phyloP scores from a whole-genome alignment of 352 stramenopile genomes.

The Phytopythium montanum region DNA sequence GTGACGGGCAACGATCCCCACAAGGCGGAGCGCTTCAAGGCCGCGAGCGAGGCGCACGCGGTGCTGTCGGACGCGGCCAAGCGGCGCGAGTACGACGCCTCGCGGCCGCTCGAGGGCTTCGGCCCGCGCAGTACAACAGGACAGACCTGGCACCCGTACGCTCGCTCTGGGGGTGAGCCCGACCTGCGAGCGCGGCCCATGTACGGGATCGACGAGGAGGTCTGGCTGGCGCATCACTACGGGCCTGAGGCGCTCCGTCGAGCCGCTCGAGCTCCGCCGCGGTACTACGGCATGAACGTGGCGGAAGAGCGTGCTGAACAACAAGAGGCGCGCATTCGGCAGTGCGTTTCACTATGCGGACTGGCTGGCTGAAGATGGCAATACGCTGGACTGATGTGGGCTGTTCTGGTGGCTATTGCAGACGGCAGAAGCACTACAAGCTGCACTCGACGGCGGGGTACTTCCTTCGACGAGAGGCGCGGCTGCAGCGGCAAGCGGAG shows the following conservation, averaged over 20 bases:
- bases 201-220: constrained; percentile 80
- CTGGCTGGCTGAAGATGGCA: too few species aligned
- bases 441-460: constrained; percentile 58
- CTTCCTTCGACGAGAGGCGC: constrained; percentile 66
- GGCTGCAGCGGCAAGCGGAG: constrained; percentile 45
- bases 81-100: constrained; percentile 65
- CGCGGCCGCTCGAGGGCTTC: constrained; percentile 38
- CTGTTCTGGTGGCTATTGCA: constrained; percentile 5
- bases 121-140: constrained; percentile 35
- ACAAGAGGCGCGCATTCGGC: constrained; percentile 59
- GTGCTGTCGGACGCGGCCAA: constrained; percentile 63
- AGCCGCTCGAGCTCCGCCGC: constrained; percentile 34
- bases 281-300: constrained; percentile 72
- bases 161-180: constrained; percentile 21
- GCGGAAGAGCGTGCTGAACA: constrained; percentile 66
- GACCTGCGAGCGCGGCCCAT: constrained; percentile 30
- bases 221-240: constrained; percentile 85
- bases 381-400: neutral
- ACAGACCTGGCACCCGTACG: constrained; percentile 53
- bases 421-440: constrained; percentile 72
- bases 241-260: constrained; percentile 44
- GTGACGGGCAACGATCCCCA: constrained; percentile 75
- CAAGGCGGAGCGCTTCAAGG: constrained; percentile 85
- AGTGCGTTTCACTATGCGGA: constrained; percentile 15
- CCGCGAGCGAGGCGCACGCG: constrained; percentile 73